Evolutionary conservation across 805 yeast genomes (phyloP).

Genomic region (Phaffomyces antillensis): DNA sequence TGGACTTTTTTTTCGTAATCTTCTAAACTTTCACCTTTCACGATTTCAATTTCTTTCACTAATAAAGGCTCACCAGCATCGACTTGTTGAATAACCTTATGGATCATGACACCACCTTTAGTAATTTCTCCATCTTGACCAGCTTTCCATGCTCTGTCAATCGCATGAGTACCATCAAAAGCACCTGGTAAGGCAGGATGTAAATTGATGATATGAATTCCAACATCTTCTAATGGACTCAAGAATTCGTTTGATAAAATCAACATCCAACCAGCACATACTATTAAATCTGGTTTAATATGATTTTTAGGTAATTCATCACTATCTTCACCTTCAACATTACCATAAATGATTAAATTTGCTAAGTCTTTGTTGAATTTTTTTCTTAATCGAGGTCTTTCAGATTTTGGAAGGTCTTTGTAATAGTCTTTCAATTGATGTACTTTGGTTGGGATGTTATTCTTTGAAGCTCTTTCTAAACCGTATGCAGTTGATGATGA

Average conservation of each 20-base stretch:
- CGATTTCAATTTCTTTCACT: constrained; percentile 68
- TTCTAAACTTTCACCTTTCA: constrained; percentile 69
- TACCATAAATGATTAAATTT: constrained; percentile 48
- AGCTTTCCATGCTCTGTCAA: constrained; percentile 92
- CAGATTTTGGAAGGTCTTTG: constrained; percentile 65
- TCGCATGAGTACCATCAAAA: constrained; percentile 95
- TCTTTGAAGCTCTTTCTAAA: constrained; percentile 64
- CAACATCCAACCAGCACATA: constrained; percentile 99
- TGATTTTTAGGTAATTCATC: constrained; percentile 23
- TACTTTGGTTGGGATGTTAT: constrained; percentile 60
- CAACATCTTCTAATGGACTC: constrained; percentile 49
- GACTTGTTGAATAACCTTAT: constrained; percentile 91
- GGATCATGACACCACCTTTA: constrained; percentile 93
- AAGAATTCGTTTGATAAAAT: constrained; percentile 77
- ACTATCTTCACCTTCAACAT: constrained; percentile 26
- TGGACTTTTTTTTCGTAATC: constrained; percentile 81
- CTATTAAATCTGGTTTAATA: constrained; percentile 71
- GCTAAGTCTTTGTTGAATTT: constrained; percentile 77
- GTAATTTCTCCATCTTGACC: constrained; percentile 76
- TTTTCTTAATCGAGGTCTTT: constrained; percentile 55
- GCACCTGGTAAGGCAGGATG: constrained; percentile 98
- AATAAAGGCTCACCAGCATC: constrained; percentile 89
- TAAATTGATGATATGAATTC: constrained; percentile 78
- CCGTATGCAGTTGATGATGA: constrained; percentile 87
- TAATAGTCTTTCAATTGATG: constrained; percentile 73